Evolutionary conservation across 805 yeast genomes (phyloP).

Genomic region (Brettanomyces custersianus): DNA sequence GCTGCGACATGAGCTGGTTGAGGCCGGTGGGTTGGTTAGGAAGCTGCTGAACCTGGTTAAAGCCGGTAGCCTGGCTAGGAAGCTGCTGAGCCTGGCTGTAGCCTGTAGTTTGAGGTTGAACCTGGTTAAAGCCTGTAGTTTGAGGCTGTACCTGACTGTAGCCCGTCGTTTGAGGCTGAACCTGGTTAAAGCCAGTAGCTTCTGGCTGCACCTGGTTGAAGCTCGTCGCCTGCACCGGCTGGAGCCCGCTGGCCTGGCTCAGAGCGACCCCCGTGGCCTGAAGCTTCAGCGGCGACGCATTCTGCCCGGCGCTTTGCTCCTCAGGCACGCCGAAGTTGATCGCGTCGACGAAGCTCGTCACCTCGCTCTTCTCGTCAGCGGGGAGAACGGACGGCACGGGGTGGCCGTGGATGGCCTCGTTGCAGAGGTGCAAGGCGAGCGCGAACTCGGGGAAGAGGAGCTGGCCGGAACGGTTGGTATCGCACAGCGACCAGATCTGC

Average conservation of each 20-base stretch:
- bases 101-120: constrained; percentile 14
- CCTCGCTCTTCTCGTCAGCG: constrained; percentile 68
- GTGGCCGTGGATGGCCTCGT: constrained; percentile 68
- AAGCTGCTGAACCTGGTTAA: constrained; percentile 37
- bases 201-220: constrained; percentile 44
- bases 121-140: constrained; percentile 18
- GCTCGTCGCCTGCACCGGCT: constrained; percentile 1
- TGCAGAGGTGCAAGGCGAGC: constrained; percentile 80
- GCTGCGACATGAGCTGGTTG: constrained; percentile 35
- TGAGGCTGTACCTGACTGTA: constrained; percentile 15
- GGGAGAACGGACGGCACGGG: constrained; percentile 69
- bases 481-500: constrained; percentile 87
- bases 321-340: constrained; percentile 58
- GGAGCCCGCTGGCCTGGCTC: neutral
- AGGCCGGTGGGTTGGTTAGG: constrained; percentile 40
- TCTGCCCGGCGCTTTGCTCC: too few relatives aligned
- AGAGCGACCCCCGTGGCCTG: constrained; percentile 23
- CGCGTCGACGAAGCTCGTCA: constrained; percentile 80
- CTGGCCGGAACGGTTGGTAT: constrained; percentile 76
- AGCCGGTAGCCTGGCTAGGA: constrained; percentile 33
- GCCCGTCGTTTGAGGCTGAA: constrained; percentile 53
- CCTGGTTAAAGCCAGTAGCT: constrained; percentile 32
- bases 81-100: constrained; percentile 10
- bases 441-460: constrained; percentile 92
- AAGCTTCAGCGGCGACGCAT: too few relatives aligned